These are phyloP conservation scores for Aegilops umbellulata DNA, from an alignment of 176 grass and related monocot genomes.

Conservation along the genomic window DNA sequence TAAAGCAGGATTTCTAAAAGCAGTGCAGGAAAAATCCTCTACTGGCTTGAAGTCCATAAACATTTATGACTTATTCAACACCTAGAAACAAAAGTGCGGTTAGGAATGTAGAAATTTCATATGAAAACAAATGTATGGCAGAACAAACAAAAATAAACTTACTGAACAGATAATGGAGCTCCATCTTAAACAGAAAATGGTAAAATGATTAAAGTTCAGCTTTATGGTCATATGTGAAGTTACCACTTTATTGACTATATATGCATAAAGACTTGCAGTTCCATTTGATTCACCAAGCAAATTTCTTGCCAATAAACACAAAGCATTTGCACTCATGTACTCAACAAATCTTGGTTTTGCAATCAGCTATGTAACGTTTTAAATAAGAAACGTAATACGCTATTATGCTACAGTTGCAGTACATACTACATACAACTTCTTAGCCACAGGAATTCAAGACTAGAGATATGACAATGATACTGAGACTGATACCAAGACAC, in stretches of 20 bases:
- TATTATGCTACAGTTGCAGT: background rate
- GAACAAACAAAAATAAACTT: background rate
- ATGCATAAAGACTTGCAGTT: background rate
- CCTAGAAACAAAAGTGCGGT: slow-evolving; percentile 7
- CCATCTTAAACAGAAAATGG: background rate
- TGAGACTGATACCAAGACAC: background rate
- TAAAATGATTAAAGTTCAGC: background rate
- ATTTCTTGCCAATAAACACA: background rate
- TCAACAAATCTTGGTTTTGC: background rate
- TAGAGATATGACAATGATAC: background rate
- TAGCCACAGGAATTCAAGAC: background rate
- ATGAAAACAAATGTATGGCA: background rate
- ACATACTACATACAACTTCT: background rate
- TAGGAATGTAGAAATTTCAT: background rate
- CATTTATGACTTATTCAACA: slow-evolving; percentile 18
- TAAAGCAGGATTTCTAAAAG: slow-evolving; percentile 30
- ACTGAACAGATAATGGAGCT: background rate
- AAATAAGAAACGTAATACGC: background rate
- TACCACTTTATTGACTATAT: background rate
- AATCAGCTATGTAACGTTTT: background rate
- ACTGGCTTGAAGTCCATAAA: slow-evolving; percentile 42
- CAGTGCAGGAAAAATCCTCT: slow-evolving; percentile 24
- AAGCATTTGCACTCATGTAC: background rate
- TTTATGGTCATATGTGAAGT: background rate
- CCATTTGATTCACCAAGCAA: background rate